Conservation (phyloP, 768 basidiomycete species). For the Leccinellum rugosiceps region DNA sequence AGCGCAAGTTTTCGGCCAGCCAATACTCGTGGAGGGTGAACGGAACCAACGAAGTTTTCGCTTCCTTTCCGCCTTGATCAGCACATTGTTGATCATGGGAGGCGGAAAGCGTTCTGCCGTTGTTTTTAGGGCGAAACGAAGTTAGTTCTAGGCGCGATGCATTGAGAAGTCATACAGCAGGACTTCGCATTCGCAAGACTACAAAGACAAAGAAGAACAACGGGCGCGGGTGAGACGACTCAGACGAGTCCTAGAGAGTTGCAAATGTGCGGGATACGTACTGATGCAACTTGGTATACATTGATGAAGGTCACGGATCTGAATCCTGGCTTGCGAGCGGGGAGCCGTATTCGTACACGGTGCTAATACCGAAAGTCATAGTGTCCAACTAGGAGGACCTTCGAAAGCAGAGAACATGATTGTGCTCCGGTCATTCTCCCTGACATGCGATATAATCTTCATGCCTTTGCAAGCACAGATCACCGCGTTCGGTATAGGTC, state of each 20-base stretch:
- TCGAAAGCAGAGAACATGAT: slow-evolving; percentile 61
- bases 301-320: slow-evolving; percentile 59
- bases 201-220: too few species aligned
- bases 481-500: neutral
- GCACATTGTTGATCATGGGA: neutral
- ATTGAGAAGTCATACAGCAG: too few species aligned
- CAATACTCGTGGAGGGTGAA: slow-evolving; percentile 54
- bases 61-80: neutral
- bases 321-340: slow-evolving; percentile 54
- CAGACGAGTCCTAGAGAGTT: too few species aligned
- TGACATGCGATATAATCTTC: slow-evolving; percentile 57
- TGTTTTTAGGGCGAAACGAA: slow-evolving; percentile 41
- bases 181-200: too few species aligned
- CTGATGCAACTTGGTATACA: slow-evolving; percentile 51
- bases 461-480: too few species aligned
- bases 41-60: neutral
- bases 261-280: too few species aligned
- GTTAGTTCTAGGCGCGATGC: too few species aligned
- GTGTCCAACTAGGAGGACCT: slow-evolving; percentile 57
- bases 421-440: slow-evolving; percentile 63
- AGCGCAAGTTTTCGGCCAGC: slow-evolving; percentile 36
- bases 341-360: slow-evolving; percentile 60
- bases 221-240: too few species aligned
- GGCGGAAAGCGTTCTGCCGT: slow-evolving; percentile 32
- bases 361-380: slow-evolving; percentile 61